phyloP scores from a whole-genome alignment of 106 monocot genomes.

The Platanthera guangdongensis region DNA sequence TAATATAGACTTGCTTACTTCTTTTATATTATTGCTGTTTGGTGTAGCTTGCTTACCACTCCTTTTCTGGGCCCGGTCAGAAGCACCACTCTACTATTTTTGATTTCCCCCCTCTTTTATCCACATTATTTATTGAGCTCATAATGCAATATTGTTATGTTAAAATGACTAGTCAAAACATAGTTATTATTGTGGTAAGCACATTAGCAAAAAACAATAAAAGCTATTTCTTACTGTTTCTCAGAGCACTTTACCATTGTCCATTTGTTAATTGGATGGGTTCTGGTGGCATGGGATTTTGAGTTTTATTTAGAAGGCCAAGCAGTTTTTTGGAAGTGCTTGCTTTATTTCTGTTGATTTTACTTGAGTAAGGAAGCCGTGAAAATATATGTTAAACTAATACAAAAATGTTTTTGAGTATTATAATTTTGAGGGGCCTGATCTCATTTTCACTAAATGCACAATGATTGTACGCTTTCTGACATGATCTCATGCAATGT shows the following conservation, averaged over 20 bases:
- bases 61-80: neutral
- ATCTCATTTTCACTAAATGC: neutral
- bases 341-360: neutral
- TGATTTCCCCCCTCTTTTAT: neutral
- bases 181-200: neutral
- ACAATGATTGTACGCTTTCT: neutral
- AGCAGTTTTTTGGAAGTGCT: no score
- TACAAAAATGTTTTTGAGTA: neutral
- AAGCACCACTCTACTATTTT: neutral
- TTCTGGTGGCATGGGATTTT: no score
- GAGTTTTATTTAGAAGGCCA: no score
- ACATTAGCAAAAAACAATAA: no score
- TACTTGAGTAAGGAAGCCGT: neutral
- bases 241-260: no score
- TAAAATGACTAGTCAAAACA: neutral
- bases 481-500: neutral
- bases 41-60: no score
- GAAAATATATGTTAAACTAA: neutral
- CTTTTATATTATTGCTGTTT: no score
- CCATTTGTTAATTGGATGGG: no score
- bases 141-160: neutral
- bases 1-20: no score
- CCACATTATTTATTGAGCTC: neutral
- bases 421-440: neutral
- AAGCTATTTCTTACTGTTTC: no score